These are phyloP conservation scores for Saturnispora halmiae DNA, from an alignment of 805 yeast species.

Conservation along the genomic window DNA sequence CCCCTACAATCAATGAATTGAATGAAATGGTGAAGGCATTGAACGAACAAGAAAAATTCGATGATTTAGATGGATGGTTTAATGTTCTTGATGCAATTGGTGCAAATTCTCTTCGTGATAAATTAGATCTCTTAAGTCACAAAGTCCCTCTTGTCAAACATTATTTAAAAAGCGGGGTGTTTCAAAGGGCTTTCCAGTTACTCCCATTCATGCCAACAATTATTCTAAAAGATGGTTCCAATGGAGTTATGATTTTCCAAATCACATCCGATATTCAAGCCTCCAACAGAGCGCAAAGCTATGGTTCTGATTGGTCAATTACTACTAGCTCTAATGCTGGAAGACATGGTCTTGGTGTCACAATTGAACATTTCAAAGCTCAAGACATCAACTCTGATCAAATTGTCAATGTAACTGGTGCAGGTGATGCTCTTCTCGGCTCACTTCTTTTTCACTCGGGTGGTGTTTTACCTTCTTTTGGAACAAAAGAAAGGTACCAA, in stretches of 20 bases:
- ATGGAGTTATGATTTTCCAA: constrained; percentile 48
- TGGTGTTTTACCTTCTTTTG: constrained; percentile 14
- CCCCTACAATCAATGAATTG: constrained; percentile 67
- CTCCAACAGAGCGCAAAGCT: constrained; percentile 17
- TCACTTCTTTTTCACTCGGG: constrained; percentile 39
- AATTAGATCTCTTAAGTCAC: constrained; percentile 30
- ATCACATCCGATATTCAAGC: constrained; percentile 21
- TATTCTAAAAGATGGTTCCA: constrained; percentile 55
- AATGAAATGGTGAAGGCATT: constrained; percentile 44
- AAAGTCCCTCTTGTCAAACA: constrained; percentile 21
- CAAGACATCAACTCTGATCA: constrained; percentile 26
- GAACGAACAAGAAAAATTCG: constrained; percentile 31
- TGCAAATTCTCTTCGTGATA: constrained; percentile 39
- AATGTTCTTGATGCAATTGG: constrained; percentile 56
- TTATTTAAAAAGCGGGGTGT: constrained; percentile 35
- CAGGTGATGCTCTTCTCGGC: constrained; percentile 79
- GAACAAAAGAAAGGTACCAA: constrained; percentile 15
- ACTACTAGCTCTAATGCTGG: constrained; percentile 17
- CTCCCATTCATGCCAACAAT: constrained; percentile 65
- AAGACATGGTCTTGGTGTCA: constrained; percentile 37
- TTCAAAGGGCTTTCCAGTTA: constrained; percentile 64
- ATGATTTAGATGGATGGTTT: constrained; percentile 63
- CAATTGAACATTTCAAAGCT: constrained; percentile 52
- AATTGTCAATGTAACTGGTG: constrained; percentile 70
- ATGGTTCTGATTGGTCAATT: constrained; percentile 15